Conservation (phyloP, 306 rosid species). For the Prunus fruticosa region DNA sequence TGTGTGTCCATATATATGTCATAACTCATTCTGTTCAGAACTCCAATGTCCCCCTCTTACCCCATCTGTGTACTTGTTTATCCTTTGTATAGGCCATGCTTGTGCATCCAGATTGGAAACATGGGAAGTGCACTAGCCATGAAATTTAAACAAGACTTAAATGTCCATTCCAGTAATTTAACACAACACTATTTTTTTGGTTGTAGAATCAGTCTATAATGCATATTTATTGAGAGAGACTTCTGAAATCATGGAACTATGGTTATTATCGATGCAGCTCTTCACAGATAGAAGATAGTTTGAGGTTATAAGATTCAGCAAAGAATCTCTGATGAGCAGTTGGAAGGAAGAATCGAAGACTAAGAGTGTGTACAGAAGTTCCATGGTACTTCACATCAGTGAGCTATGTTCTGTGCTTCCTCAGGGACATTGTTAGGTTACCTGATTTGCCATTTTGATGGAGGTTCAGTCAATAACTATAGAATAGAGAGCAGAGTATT, state of each 20-base stretch:
- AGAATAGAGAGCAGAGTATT: background rate
- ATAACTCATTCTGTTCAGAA: background rate
- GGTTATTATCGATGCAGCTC: too few species aligned
- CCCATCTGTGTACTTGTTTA: background rate
- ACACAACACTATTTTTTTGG: too few species aligned
- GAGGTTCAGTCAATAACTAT: background rate
- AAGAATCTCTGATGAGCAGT: constrained; percentile 94
- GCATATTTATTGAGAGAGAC: too few species aligned
- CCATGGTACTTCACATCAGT: constrained; percentile 65
- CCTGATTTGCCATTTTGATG: background rate
- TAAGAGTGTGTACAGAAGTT: constrained; percentile 86
- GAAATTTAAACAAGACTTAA: too few species aligned
- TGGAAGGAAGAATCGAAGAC: constrained; percentile 90
- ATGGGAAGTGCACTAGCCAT: constrained; percentile 88
- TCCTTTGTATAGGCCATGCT: constrained; percentile 76
- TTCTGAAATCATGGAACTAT: too few species aligned
- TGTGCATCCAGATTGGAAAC: constrained; percentile 96
- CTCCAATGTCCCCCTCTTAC: background rate
- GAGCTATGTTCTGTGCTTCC: constrained; percentile 26
- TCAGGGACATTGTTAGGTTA: background rate
- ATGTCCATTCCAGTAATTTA: too few species aligned
- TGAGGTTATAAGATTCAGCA: too few species aligned
- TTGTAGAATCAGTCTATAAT: too few species aligned
- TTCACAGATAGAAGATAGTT: too few species aligned
- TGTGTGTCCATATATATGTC: too few species aligned